phyloP scores from a whole-genome alignment of 805 yeast genomes.

The Cyberlindnera japonica region DNA sequence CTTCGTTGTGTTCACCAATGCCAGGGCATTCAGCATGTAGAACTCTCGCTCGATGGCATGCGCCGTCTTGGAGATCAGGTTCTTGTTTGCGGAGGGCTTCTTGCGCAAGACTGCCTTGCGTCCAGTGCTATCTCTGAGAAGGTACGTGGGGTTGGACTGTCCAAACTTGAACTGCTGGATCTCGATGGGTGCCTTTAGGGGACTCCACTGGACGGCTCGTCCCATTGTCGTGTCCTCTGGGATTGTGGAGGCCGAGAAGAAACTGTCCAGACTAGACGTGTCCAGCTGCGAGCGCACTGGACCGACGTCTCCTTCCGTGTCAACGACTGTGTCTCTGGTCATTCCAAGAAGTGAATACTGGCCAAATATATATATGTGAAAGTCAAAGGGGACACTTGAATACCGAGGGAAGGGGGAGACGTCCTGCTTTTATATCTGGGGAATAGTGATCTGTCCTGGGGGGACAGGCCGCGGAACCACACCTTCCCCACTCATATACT shows the following conservation, averaged over 20 bases:
- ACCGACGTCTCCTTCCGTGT: slow-evolving; percentile 27
- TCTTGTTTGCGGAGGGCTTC: slow-evolving; percentile 49
- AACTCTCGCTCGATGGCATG: slow-evolving; percentile 64
- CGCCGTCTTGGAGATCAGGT: slow-evolving; percentile 51
- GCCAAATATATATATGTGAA: too few species aligned
- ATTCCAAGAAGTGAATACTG: too few species aligned
- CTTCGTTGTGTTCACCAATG: slow-evolving; percentile 22
- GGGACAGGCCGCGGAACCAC: too few species aligned
- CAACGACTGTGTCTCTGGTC: slow-evolving; percentile 18
- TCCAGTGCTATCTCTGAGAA: slow-evolving; percentile 38
- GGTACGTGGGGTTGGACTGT: slow-evolving; percentile 62
- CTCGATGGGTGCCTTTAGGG: slow-evolving; percentile 28
- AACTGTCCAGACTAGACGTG: slow-evolving; percentile 23
- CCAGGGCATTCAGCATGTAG: slow-evolving; percentile 41
- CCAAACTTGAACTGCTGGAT: slow-evolving; percentile 57
- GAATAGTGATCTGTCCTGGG: too few species aligned
- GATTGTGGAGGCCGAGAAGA: slow-evolving; percentile 17
- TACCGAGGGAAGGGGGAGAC: too few species aligned
- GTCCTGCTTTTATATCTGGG: too few species aligned
- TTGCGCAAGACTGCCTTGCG: slow-evolving; percentile 48
- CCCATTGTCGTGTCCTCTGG: slow-evolving; percentile 19
- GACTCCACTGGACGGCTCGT: slow-evolving; percentile 21
- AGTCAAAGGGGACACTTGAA: too few species aligned
- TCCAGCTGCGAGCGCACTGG: slow-evolving; percentile 24
- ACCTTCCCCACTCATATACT: too few species aligned